phyloP scores from a whole-genome alignment of 2,329 filamentous ascomycete genomes.

The Fusarium foetens region DNA sequence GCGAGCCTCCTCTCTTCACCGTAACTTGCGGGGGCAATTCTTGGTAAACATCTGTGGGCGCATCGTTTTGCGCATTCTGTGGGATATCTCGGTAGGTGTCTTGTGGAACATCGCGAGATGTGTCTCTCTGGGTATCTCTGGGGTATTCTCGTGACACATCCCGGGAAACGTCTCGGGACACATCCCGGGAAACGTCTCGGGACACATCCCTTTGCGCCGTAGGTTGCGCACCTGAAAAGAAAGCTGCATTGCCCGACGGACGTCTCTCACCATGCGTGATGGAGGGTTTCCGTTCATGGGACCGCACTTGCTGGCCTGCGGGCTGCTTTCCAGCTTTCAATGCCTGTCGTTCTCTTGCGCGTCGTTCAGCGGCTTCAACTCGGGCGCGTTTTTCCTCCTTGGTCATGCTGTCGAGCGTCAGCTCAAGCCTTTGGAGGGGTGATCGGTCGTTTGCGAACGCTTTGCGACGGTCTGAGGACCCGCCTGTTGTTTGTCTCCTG shows the following conservation, averaged over 20 bases:
- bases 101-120: conserved; percentile 15
- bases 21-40: conserved; percentile 27
- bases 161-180: conserved; percentile 1
- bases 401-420: conserved; percentile 89
- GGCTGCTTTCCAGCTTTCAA: conserved; percentile 47
- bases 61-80: conserved; percentile 23
- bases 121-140: conserved; percentile 26
- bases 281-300: conserved; percentile 41
- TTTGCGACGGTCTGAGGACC: conserved; percentile 59
- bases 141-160: conserved; percentile 8
- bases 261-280: conserved; percentile 29
- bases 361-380: conserved; percentile 82
- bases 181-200: conserved; percentile 3
- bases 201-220: conserved; percentile 28
- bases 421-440: conserved; percentile 91
- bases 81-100: conserved; percentile 17
- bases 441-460: conserved; percentile 84
- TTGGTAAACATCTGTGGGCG: conserved; percentile 27
- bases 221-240: conserved; percentile 25
- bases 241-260: conserved; percentile 22
- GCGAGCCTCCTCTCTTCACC: conserved; percentile 33
- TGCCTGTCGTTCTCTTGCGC: conserved; percentile 70
- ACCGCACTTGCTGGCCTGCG: conserved; percentile 29
- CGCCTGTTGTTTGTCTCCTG: conserved; percentile 53
- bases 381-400: conserved; percentile 94